Evolutionary conservation across 1,139 yeast species (phyloP).

Genomic region (Meyerozyma athensensis): DNA sequence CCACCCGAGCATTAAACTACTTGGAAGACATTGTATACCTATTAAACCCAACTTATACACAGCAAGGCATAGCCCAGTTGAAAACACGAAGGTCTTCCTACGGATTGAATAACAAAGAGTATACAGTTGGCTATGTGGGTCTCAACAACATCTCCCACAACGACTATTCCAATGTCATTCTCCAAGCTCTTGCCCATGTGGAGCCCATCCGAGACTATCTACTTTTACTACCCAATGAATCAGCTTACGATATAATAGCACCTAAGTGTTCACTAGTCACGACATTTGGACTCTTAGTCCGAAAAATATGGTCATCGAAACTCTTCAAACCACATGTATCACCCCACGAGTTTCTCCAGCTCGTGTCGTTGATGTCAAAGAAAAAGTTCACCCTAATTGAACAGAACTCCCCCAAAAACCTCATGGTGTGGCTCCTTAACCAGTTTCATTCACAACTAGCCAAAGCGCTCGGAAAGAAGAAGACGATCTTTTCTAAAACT

Average conservation of each 20-base stretch:
- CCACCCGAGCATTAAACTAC: slow-evolving; percentile 20
- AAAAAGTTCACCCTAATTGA: slow-evolving; percentile 34
- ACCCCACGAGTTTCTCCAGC: slow-evolving; percentile 60
- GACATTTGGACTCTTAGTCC: slow-evolving; percentile 40
- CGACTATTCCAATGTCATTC: slow-evolving; percentile 52
- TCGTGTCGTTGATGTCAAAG: slow-evolving; percentile 37
- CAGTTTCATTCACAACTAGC: slow-evolving; percentile 34
- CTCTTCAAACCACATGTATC: slow-evolving; percentile 61
- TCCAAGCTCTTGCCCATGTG: slow-evolving; percentile 56
- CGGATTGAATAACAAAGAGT: slow-evolving; percentile 43
- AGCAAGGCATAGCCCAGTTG: slow-evolving; percentile 22
- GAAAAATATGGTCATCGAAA: slow-evolving; percentile 61
- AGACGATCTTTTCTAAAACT: slow-evolving; percentile 15
- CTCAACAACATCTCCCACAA: slow-evolving; percentile 46
- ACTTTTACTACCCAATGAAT: slow-evolving; percentile 22
- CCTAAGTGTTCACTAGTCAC: slow-evolving; percentile 23
- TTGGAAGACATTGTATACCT: slow-evolving; percentile 50
- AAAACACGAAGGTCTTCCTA: slow-evolving; percentile 12
- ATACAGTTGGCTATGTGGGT: slow-evolving; percentile 63
- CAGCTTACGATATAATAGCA: slow-evolving; percentile 9
- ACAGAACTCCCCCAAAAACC: slow-evolving; percentile 49
- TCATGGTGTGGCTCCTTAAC: slow-evolving; percentile 59
- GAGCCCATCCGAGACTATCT: slow-evolving; percentile 48
- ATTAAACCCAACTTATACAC: slow-evolving; percentile 48
- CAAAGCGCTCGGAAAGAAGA: slow-evolving; percentile 14